Evolutionary conservation across 140 eudicot species (phyloP), one percentile per base, ranked within the genome.

Genomic region (Cichorium intybus): DNA sequence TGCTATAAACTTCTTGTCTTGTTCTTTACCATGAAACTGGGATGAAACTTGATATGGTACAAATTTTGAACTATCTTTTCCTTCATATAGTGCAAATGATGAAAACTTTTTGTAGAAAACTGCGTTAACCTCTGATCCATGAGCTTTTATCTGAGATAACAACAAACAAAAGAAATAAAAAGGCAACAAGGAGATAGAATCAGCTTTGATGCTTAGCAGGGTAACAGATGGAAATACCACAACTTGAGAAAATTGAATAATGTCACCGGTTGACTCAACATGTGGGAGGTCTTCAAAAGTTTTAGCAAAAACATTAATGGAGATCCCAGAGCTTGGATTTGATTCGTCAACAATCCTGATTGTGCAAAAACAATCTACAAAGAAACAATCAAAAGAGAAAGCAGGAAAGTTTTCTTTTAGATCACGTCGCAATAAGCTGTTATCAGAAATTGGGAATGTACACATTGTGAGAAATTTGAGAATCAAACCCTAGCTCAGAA

Each of bases 71-170:
- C 77, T 49, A 71, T 34, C 46, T 52, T 70, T 81, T 62, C 99
- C 99, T 46, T 86, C 85, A 64, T 71, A 93, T 55, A 93, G 65
- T 16, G 95, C 97, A 78, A 93, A 93, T 50, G 97, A 70, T 31
- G 99, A 88, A 62, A 63, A 75, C 74, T 70, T 93, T 66, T 93
- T 86, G 83, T 81, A 77, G 60, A 62, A 93, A 53, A 72, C 54
- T 58, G 80, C 95, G 79, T 84, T 79, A 33, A 84, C 82, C 68
- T 85, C 90, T 0, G 77, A 17, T 41, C 72, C 71, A 74, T 83
- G 89, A 53, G 68, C 39, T 85, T 86, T 88, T 81, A 93, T 79
- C 99, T 92, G 90, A 69, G 73, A 60, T 61, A 56, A 50, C 9
- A 56, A 21, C 24, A 41, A 10, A 55, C 10, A 20, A 16, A 46